Evolutionary conservation across 805 yeast species (phyloP), one percentile per base, ranked within the genome.

Genomic region (Vanderwaltozyma tropicalis): DNA sequence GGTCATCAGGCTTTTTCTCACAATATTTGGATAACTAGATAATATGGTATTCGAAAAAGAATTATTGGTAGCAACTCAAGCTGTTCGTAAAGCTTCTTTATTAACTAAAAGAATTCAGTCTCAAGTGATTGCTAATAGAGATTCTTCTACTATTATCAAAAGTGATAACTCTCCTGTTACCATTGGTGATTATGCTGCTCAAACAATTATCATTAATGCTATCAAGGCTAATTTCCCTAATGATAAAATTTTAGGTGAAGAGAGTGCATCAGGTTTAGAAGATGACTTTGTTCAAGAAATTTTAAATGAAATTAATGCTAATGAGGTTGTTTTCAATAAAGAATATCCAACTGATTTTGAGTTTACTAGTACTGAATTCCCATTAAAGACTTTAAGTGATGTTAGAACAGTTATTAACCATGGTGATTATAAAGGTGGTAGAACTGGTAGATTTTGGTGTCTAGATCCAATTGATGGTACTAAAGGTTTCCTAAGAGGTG

Each of bases 401-500:
- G 69, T 89, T 34, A 71, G 72, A 46, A 67, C 72, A 5, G 68
- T 80, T 19, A 82, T 92, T 40, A 95, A 87, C 55, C 62, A 69
- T 42, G 98, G 98, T 34, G 70, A 74, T 52, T 83, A 82, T 28
- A 58, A 69, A 43, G 97, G 96, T 38, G 95, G 96, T 4, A 48
- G 63, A 24, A 66, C 60, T 27, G 94, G 95, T 18, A 69, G 98
- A 43, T 77, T 85, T 56, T 92, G 99, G 99, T 95, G 96, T 1
- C 65, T 92, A 52, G 99, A 92, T 55, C 99, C 99, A 28, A 88
- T 92, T 44, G 99, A 92, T 55, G 99, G 99, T 7, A 92, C 99
- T 16, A 92, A 80, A 58, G 99, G 99, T 0, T 92, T 92, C 57
- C 65, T 92, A 38, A 71, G 99, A 54, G 94, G 95, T 33, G 96